Percentiles rank a stretch among this genome's conserved stretches.
Conservation (phyloP, 2,329 filamentous ascomycete species). For the Hymenoscyphus repandus region DNA sequence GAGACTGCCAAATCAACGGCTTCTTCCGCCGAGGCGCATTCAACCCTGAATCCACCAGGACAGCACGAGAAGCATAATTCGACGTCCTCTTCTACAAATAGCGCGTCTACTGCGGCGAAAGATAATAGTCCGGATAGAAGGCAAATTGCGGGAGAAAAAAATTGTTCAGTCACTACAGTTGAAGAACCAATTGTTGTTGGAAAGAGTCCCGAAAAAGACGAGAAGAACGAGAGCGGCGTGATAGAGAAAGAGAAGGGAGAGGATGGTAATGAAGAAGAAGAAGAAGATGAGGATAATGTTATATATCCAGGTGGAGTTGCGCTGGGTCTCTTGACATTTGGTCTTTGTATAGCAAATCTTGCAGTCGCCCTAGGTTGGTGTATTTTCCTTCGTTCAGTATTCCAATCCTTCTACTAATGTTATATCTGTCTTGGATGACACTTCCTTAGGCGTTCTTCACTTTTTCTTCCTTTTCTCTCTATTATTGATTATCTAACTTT, state of each 20-base stretch:
- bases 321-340: slow-evolving; percentile 39
- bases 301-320: slow-evolving; percentile 26
- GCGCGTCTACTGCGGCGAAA: neutral
- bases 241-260: slow-evolving; percentile 9
- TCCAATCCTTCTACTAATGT: no score
- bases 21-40: slow-evolving; percentile 9
- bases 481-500: neutral
- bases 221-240: neutral
- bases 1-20: slow-evolving; percentile 5
- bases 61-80: slow-evolving; percentile 17
- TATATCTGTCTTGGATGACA: no score
- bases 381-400: neutral
- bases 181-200: neutral
- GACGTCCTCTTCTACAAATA: no score
- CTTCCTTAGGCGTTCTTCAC: no score
- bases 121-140: neutral
- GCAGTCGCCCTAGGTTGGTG: slow-evolving; percentile 38
- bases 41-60: slow-evolving; percentile 5
- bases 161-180: neutral
- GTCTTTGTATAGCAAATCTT: slow-evolving; percentile 43
- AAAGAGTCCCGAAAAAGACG: neutral
- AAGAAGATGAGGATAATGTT: slow-evolving; percentile 16
- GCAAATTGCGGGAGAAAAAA: neutral
- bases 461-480: neutral
- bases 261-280: slow-evolving; percentile 9